phyloP scores from a whole-genome alignment of 345 rosid species.

The Aurinia saxatilis region DNA sequence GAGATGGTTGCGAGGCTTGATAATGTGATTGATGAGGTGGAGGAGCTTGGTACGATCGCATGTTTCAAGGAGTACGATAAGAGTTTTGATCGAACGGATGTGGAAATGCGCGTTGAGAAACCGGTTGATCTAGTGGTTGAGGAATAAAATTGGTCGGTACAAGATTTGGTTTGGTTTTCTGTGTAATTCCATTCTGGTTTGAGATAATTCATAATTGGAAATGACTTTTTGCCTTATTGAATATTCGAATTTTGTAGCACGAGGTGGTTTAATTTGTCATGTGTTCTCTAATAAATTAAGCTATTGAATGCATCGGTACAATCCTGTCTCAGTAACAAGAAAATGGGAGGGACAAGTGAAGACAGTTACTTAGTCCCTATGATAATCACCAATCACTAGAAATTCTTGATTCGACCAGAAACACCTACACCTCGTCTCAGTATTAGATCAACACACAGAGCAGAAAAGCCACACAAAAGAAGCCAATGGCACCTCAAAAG shows the following conservation, averaged over 20 bases:
- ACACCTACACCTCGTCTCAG: too few relatives aligned
- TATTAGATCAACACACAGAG: too few relatives aligned
- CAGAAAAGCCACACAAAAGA: too few relatives aligned
- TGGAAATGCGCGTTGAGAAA: slow-evolving; percentile 26
- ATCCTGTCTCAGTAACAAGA: too few relatives aligned
- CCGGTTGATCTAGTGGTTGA: slow-evolving; percentile 21
- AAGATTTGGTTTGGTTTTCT: not conserved
- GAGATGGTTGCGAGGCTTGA: slow-evolving; percentile 78
- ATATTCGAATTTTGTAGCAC: not conserved
- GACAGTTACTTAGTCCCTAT: too few relatives aligned
- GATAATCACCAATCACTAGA: too few relatives aligned
- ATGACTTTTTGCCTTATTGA: not conserved
- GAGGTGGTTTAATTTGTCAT: not conserved
- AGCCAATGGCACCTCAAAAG: too few relatives aligned
- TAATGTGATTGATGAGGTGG: slow-evolving; percentile 58
- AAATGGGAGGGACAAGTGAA: too few relatives aligned
- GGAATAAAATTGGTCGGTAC: not conserved
- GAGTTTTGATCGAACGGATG: slow-evolving; percentile 14
- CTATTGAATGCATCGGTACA: too few relatives aligned
- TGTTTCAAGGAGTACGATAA: slow-evolving; percentile 50
- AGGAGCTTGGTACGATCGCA: slow-evolving; percentile 57
- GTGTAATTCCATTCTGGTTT: not conserved
- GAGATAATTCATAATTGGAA: not conserved
- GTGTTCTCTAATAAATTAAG: not conserved
- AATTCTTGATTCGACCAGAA: too few relatives aligned